Percentiles rank a stretch among this genome's conserved stretches.
Evolutionary conservation across 352 stramenopile species (phyloP).

Genomic region (Plasmopara viticola): DNA sequence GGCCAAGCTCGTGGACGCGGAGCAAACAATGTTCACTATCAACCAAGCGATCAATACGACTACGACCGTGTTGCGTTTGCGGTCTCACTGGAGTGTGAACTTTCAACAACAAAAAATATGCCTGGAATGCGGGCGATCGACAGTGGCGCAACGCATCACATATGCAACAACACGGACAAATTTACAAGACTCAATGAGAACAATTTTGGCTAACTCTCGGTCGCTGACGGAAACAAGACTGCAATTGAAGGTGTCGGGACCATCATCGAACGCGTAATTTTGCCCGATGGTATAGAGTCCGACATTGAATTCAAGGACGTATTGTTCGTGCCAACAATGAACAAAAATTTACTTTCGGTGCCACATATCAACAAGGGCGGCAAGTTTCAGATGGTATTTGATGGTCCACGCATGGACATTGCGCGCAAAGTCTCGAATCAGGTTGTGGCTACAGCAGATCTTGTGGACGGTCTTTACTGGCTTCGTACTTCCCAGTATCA

Average conservation of each 20-base stretch:
- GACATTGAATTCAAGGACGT: constrained; percentile 1
- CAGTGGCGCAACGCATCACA: background rate
- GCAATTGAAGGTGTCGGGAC: too few species aligned
- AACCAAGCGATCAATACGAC: too few species aligned
- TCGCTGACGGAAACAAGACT: background rate
- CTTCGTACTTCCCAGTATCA: background rate
- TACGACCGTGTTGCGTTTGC: too few species aligned
- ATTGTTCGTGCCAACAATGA: background rate
- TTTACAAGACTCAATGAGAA: background rate
- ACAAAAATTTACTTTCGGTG: background rate
- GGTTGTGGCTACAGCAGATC: constrained; percentile 1
- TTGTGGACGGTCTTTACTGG: constrained; percentile 2
- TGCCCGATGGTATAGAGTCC: background rate
- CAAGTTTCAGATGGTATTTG: background rate
- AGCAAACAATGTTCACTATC: too few species aligned
- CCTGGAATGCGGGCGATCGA: background rate
- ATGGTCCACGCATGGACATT: background rate
- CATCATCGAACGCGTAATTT: background rate
- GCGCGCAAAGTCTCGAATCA: too few species aligned
- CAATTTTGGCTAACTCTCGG: background rate
- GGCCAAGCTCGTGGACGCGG: too few species aligned
- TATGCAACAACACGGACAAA: background rate
- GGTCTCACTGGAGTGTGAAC: too few species aligned
- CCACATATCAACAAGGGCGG: background rate
- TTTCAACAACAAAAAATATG: too few species aligned